phyloP scores from a whole-genome alignment of 352 stramenopile species.

The Phytophthora multivora region DNA sequence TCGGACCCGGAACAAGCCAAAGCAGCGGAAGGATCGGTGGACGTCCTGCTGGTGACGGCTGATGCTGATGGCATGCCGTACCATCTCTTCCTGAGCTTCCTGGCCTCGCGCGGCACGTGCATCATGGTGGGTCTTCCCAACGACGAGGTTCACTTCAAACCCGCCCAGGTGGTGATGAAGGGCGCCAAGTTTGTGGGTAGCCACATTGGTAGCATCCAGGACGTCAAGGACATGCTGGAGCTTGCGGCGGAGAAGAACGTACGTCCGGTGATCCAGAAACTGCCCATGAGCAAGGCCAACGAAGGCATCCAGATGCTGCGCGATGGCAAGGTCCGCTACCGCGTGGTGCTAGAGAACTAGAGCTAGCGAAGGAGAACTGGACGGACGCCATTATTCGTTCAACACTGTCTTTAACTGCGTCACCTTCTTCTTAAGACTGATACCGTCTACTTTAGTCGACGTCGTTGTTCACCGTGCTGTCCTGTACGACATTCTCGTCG shows the following conservation, averaged over 20 bases:
- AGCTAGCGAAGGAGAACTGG: background rate
- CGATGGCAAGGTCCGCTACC: constrained; percentile 45
- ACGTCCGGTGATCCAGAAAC: constrained; percentile 49
- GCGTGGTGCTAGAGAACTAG: constrained; percentile 56
- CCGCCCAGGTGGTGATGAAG: constrained; percentile 49
- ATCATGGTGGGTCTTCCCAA: constrained; percentile 73
- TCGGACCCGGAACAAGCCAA: constrained; percentile 42
- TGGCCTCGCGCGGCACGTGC: constrained; percentile 59
- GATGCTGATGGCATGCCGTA: constrained; percentile 57
- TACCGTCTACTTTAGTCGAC: constrained; percentile 1
- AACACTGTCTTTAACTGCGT: constrained; percentile 1
- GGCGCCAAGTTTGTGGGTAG: constrained; percentile 62
- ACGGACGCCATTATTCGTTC: no score
- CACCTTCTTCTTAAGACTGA: background rate
- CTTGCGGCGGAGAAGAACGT: constrained; percentile 63
- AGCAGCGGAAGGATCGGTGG: constrained; percentile 40
- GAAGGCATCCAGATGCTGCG: constrained; percentile 49
- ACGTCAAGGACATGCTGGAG: constrained; percentile 86
- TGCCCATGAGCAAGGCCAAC: constrained; percentile 56
- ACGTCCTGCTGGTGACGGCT: constrained; percentile 79
- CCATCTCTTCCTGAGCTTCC: constrained; percentile 50
- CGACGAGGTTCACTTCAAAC: constrained; percentile 58
- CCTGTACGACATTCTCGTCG: background rate
- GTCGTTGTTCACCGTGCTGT: constrained; percentile 2
- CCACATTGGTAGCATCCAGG: constrained; percentile 75